Percentiles rank a stretch among this genome's conserved stretches.
These are phyloP conservation scores for Corymbia citriodora DNA, from an alignment of 441 rosid genomes.

Conservation along the genomic window DNA sequence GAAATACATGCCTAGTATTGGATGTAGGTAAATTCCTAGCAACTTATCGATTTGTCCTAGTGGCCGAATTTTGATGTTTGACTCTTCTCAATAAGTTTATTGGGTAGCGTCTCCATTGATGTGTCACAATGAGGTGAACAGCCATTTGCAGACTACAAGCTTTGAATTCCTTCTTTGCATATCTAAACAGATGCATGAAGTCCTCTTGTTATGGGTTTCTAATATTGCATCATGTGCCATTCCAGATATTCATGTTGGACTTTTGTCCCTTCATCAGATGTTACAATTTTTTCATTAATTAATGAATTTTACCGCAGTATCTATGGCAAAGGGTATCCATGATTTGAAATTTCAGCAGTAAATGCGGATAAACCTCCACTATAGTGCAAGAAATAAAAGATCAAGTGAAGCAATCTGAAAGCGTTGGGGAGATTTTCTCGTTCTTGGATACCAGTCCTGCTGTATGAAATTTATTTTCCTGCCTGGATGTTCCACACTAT, in stretches of 20 bases:
- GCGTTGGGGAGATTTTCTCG: slow-evolving; percentile 44
- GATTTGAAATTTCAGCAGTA: slow-evolving; percentile 85
- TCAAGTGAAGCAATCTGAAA: slow-evolving; percentile 72
- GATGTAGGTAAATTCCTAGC: not conserved
- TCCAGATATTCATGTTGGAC: not conserved
- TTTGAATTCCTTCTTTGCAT: not conserved
- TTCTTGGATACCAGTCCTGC: not conserved
- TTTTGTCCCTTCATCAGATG: not conserved
- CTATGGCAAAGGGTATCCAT: slow-evolving; percentile 61
- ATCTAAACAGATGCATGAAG: not conserved
- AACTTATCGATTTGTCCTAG: not conserved
- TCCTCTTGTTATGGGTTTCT: not conserved
- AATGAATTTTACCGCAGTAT: slow-evolving; percentile 38
- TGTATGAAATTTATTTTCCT: not conserved
- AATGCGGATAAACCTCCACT: slow-evolving; percentile 94
- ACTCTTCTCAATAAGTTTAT: not conserved
- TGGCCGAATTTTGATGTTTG: not conserved
- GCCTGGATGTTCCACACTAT: not conserved
- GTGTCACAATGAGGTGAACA: not conserved
- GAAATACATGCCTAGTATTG: not conserved
- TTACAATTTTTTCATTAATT: not conserved
- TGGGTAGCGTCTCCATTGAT: not conserved
- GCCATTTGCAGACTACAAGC: not conserved
- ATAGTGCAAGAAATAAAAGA: slow-evolving; percentile 56
- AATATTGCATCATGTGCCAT: not conserved